Base-by-base conservation (phyloP, 2,329 filamentous ascomycete species). In the Verticillium zaregamsianum region DNA sequence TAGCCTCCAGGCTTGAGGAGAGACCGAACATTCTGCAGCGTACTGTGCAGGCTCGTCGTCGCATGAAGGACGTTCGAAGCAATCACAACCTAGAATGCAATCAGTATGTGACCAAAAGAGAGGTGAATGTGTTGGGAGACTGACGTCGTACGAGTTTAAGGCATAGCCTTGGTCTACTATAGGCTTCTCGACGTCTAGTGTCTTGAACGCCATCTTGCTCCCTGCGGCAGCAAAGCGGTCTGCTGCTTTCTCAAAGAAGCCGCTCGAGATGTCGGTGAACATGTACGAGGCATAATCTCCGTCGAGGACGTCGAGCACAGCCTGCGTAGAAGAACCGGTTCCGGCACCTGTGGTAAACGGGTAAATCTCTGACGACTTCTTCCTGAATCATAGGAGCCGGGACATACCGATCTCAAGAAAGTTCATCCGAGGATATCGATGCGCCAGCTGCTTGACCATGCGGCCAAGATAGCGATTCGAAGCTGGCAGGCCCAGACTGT, bases 321-420 rank as follows among this genome's bases (percentile, higher is more conserved):
- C 61, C 2, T 70, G 66, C 0, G 80, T 82, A 0, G 77, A 71
- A 12, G 72, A 73, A 3, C 78, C 80, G 3, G 77, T 79, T 1
- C 80, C 80, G 11, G 76, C 79, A 17, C 79, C 79, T 55, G 28
- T 14, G 23, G 2, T 14, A 6, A 25, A 25, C 11, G 49, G 9
- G 33, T 35, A 3, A 35, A 7, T 14, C 9, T 14, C 14, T 3
- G 33, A 35, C 11, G 33, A 12, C 9, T 6, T 6, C 1, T 1
- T 28, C 1, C 5, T 28, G 28, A 6, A 28, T 28, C 28, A 5
- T 28, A 28, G 28, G 28, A 28, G 33, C 9, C 11, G 5, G 4
- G 33, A 55, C 20, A 25, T 5, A 55, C 20, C 49, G 11, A 78
- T 68, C 59, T 73, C 70, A 1, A 81, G 68, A 20, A 68, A 60